These are phyloP conservation scores for Citrullus mucosospermus DNA, from an alignment of 306 rosid species.

Conservation along the genomic window DNA sequence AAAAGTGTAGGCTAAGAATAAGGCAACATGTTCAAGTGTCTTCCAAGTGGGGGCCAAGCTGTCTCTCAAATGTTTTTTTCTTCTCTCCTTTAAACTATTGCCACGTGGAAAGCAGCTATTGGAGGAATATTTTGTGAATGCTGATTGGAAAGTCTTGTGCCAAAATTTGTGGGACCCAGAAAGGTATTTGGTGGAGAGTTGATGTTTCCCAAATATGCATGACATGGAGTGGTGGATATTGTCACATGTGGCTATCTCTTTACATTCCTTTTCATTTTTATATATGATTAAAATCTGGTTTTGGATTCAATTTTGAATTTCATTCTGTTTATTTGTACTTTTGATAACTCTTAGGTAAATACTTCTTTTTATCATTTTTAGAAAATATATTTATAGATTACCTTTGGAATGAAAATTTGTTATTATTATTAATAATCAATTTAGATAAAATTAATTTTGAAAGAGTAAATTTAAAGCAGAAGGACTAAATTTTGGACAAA, in stretches of 20 bases:
- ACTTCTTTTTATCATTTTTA: no score
- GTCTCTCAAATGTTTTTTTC: background rate
- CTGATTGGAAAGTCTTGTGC: background rate
- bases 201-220: background rate
- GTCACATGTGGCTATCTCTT: background rate
- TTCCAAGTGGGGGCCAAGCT: conserved; percentile 1
- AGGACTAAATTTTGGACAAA: no score
- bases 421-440: no score
- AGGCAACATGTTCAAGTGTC: background rate
- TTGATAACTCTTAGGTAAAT: no score
- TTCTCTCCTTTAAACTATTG: no score
- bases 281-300: no score
- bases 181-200: background rate
- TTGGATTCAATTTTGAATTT: no score
- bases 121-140: background rate
- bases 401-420: no score
- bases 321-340: no score
- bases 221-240: background rate
- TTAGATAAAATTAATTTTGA: no score
- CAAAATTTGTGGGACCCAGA: background rate
- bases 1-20: background rate
- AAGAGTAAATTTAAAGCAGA: no score
- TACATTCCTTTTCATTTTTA: background rate
- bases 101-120: background rate
- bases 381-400: no score